Conservation (phyloP, 164 flowering plant genomes). For the Vitis cinerea region DNA sequence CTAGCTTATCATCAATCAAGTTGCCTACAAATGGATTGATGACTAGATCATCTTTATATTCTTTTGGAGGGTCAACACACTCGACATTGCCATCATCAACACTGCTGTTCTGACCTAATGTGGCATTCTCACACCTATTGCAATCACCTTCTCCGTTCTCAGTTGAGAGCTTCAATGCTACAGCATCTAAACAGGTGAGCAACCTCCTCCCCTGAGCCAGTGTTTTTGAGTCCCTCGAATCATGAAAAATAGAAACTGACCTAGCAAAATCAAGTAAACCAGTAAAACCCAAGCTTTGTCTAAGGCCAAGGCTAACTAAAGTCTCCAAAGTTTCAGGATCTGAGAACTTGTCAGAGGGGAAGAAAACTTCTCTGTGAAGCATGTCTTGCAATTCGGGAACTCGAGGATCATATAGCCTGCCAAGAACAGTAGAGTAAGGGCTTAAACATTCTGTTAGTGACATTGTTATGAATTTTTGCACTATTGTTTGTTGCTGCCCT, state of each 20-base stretch:
- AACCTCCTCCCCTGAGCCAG: constrained; percentile 49
- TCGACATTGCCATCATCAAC: constrained; percentile 14
- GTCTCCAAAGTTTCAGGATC: constrained; percentile 60
- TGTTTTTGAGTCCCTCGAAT: constrained; percentile 50
- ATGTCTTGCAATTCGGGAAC: constrained; percentile 58
- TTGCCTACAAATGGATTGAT: constrained; percentile 34
- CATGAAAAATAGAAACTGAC: constrained; percentile 70
- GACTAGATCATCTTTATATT: constrained; percentile 28
- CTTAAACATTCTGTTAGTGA: not conserved
- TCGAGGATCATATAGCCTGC: constrained; percentile 98
- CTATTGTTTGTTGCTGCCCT: no score
- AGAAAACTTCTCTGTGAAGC: constrained; percentile 65
- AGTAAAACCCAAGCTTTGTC: constrained; percentile 49
- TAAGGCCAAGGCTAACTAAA: constrained; percentile 66
- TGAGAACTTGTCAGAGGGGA: constrained; percentile 74
- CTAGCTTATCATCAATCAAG: constrained; percentile 38
- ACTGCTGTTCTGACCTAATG: constrained; percentile 9
- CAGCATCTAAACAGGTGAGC: constrained; percentile 52
- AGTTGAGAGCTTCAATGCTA: constrained; percentile 47
- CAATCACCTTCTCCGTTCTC: constrained; percentile 19
- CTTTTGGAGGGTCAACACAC: constrained; percentile 6
- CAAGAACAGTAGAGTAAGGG: constrained; percentile 13
- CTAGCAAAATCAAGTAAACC: constrained; percentile 89
- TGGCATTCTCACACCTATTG: constrained; percentile 8
- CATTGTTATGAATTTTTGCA: no score